Conservation (phyloP, 1,284 basidiomycete genomes). For the Marasmius tenuissimus region DNA sequence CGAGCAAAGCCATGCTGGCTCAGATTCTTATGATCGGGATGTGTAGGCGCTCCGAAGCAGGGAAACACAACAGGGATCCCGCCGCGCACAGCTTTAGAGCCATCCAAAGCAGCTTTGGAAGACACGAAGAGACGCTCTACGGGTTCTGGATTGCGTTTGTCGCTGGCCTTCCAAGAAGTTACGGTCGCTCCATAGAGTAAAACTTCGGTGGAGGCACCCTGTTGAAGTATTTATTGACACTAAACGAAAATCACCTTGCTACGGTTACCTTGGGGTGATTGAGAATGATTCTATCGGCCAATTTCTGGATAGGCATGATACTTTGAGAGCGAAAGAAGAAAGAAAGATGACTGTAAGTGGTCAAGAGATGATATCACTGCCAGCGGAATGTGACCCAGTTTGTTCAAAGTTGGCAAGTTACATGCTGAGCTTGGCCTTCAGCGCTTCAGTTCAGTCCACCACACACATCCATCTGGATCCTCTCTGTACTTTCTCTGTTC, state of each 20-base stretch:
- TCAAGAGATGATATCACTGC: no score
- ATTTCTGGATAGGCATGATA: constrained; percentile 51
- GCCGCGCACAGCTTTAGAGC: constrained; percentile 69
- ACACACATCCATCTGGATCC: no score
- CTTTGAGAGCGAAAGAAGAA: not conserved
- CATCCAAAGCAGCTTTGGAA: constrained; percentile 73
- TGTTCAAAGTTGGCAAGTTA: no score
- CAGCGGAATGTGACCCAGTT: no score
- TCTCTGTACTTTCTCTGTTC: constrained; percentile 6
- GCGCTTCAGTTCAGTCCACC: no score
- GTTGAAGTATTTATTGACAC: constrained; percentile 4
- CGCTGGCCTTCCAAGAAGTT: constrained; percentile 70
- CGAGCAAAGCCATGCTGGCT: constrained; percentile 86
- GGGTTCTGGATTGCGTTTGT: constrained; percentile 34
- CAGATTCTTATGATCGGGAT: constrained; percentile 71
- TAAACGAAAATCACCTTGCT: not conserved
- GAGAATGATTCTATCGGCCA: constrained; percentile 40
- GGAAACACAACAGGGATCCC: constrained; percentile 87
- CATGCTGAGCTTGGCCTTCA: no score
- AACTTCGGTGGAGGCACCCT: constrained; percentile 76
- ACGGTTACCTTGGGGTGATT: constrained; percentile 51
- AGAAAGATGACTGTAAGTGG: not conserved
- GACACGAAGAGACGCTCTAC: constrained; percentile 78
- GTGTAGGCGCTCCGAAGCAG: constrained; percentile 79
- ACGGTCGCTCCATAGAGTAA: constrained; percentile 82